Base-by-base conservation (phyloP, 257 asterid genomes). In the Gentiana dahurica region DNA sequence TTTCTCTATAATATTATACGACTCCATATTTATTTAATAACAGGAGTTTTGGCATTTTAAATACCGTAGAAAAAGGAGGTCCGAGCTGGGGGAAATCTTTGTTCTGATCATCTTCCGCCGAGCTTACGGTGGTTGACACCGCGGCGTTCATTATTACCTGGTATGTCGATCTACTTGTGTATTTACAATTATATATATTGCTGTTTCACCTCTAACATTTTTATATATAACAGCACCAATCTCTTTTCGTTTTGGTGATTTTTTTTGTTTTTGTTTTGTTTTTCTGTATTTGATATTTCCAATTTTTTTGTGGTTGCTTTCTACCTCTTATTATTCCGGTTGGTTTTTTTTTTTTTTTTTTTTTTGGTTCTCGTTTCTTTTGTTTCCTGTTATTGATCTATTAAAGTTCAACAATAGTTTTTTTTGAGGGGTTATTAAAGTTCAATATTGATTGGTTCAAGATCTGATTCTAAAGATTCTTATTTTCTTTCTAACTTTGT, bases 381-480 rank as follows among this genome's bases (percentile, higher is more conserved):
- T 33, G 15, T 34, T 49, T 3, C 8, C 24, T 24, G 24, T 24
- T 24, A 24, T 24, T 24, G 24, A 24, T 24, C 24, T 24, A 24
- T 24, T 24, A 24, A 24, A 24, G 24, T 24, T 24, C 24, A 24
- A 24, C 24, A 24, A 24, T 24, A 24, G 24, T 24, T 24, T 24
- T 24, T 24, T 10, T 4, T 34, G 33, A 9, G 15, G 15, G 12
- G 50, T 13, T 46, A 49, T n/a, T 7, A 12, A 49, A 24, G 2
- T 53, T n/a, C 44, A 13, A 36, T 36, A 6, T 13, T n/a, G 48
- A 37, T 54, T 54, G 59, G 45, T 34, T n/a, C 24, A 24, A 49
- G 60, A 55, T 55, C 60, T 55, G 60, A 55, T 55, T 24, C 60
- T 8, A 39, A 38, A n/a, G 13, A 39, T 39, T 13, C 36, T 38